Base-by-base conservation (phyloP, 2,329 filamentous ascomycete genomes). In the Beauveria pseudobassiana region DNA sequence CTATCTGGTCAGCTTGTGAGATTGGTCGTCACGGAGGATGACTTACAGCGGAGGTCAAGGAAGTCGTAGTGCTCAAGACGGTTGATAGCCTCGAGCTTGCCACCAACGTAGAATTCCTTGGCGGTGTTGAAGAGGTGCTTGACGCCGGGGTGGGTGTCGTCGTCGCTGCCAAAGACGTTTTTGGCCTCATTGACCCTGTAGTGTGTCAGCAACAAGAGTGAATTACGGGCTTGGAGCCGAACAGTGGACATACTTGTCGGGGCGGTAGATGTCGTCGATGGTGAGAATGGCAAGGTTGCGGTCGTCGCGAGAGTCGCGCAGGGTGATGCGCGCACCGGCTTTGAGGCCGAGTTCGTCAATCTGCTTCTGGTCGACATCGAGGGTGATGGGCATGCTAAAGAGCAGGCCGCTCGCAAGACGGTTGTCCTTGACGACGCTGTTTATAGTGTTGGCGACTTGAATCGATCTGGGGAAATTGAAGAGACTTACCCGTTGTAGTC, bases 1-100 rank as follows among this genome's bases (percentile, higher is more conserved):
- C 89, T 92, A 16, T 43, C 5, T 43, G 9, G 56, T 59, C 43
- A 50, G 56, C 56, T 51, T 43, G 6, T 20, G 34, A 18, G 24
- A 12, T 3, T 3, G 24, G 12, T 3, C 6, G 14, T 26, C 16
- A 20, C 9, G 54, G 18, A 26, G 14, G 8, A 22, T 24, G 38
- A 76, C 88, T 77, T 82, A 91, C 90, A 98, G 81, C 95, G 87
- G 63, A 98, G 86, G 72, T 90, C 95, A 69, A 98, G 91, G 80
- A 98, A 98, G 81, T 99, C 95, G 81, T 99, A 99, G 83, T 99
- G 95, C 80, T 96, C 92, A 64, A 96, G 84, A 69, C 91, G 89
- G 84, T 93, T 93, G 74, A 99, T 87, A 65, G 95, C 95, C 74
- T 98, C 91, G 66, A 99, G 80, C 85, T 96, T 97, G 74, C 95